A percentile compares a stretch with the other conserved stretches of the same genome.
These are phyloP conservation scores for Theileria annulata DNA, from an alignment of 169 alveolate genomes.

Conservation along the genomic window DNA sequence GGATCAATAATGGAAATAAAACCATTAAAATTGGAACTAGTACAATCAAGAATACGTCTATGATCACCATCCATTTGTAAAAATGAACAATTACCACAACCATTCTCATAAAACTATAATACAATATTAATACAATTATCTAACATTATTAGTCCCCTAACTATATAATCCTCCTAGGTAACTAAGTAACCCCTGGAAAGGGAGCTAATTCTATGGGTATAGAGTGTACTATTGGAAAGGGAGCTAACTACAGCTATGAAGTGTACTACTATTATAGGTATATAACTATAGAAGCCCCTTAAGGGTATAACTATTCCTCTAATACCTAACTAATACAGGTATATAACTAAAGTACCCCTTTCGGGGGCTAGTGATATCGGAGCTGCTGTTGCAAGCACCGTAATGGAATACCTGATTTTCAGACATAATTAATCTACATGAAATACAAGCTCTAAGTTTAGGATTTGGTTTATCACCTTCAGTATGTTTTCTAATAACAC, in stretches of 20 bases:
- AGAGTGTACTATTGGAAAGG: no score
- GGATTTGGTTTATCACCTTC: conserved; percentile 60
- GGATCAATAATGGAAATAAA: conserved; percentile 84
- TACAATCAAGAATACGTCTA: conserved; percentile 81
- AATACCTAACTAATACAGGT: neutral
- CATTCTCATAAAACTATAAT: conserved; percentile 82
- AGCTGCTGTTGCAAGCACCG: neutral
- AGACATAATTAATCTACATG: conserved; percentile 79
- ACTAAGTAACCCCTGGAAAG: no score
- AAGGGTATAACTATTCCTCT: no score
- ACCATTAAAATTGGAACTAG: conserved; percentile 82
- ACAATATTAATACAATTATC: no score
- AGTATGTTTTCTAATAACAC: conserved; percentile 28
- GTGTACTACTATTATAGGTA: no score
- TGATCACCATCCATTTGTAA: conserved; percentile 86
- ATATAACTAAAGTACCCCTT: neutral
- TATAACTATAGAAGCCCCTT: no score
- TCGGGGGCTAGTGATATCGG: no score
- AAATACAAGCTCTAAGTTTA: conserved; percentile 82
- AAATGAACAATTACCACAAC: conserved; percentile 86
- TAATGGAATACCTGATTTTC: conserved; percentile 77
- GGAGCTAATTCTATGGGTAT: no score
- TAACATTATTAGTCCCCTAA: no score
- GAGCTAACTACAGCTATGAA: no score
- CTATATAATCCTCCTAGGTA: no score